Evolutionary conservation across 148 eudicot species (phyloP), one percentile per base, ranked within the genome.

Genomic region (Heliosperma pusillum): DNA sequence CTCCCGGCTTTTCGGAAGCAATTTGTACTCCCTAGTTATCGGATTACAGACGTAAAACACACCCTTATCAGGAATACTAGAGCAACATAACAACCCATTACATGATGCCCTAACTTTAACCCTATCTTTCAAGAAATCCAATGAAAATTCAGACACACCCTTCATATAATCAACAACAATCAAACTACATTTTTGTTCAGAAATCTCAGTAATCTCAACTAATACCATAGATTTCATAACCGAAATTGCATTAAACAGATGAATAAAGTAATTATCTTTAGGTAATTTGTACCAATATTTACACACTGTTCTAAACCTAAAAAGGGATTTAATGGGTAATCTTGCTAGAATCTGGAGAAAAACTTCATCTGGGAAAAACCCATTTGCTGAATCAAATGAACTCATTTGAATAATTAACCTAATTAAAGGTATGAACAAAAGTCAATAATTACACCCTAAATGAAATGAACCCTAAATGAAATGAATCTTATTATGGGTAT

Each of bases 41-140:
- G 98, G 98, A 76, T 95, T 95, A 76, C 97, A 95, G 1, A 95
- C 91, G 80, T 95, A 95, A 79, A 92, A 92, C 53, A 92, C 89
- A 64, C 97, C 98, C 82, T 89, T 92, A 78, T 90, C 90, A 50
- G 93, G 92, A 22, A 90, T 85, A 79, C 98, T 92, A 10, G 93
- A 89, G 70, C 97, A 95, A 63, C 98, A 92, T 77, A 95, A 83
- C 76, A 95, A 86, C 0, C 98, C 98, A 87, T 92, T 88, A 80
- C 97, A 95, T 57, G 93, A 92, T 24, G 98, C 96, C 76, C 96
- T 85, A 75, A 95, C 84, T 74, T 82, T 90, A 65, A 95, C 91
- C 83, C 97, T 90, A 80, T 89, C 96, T 50, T 80, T 86, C 50
- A 95, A 72, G 63, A 90, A 95, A 83, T 84, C 87, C 83, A 92